Base-by-base conservation (phyloP, 768 basidiomycete genomes). In the Asterophora parasitica region DNA sequence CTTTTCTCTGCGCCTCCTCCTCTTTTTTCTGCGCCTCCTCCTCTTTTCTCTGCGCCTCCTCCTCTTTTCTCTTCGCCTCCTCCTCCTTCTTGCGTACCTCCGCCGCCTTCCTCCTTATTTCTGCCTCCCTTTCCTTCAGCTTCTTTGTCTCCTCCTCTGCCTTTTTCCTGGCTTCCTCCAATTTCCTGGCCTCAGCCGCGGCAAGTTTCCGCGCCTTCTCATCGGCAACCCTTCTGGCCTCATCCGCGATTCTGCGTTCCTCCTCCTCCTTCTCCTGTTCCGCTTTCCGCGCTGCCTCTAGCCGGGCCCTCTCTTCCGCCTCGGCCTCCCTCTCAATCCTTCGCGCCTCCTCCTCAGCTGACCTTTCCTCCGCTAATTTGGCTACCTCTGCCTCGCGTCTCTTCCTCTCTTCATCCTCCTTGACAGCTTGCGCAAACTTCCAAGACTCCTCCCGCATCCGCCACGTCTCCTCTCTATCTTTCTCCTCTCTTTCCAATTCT, bases 91-190 rank as follows among this genome's bases (percentile, higher is more conserved):
- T 27, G 17, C 48, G 28, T 46, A 23, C 49, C 20, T 59, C 54
- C 40, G 54, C 57, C 57, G 64, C 42, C 53, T 52, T 49, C 55
- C 44, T 53, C 46, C 50, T 54, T 39, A 16, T 55, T 56, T 36
- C 55, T 57, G 56, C 40, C 40, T 59, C 53, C 54, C 66, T 65
- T 31, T 62, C 60, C 49, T 59, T 62, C 41, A 56, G 54, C 41
- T 49, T 42, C 43, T 44, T 51, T 23, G 56, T 56, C 48, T 60
- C 56, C 56, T 40, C 64, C 54, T 48, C 57, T 50, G 49, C 58
- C 48, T 28, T 57, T 50, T 44, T 65, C 59, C 34, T 53, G 44
- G 57, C 65, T 49, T 61, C 56, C 57, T 52, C 45, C 46, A 52
- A 23, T 44, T 4, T 57, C 58, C 20, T 60, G 57, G 42, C 62